These are phyloP conservation scores for Sugiyamaella grinbergsii DNA, from an alignment of 1,139 yeast genomes.

Conservation along the genomic window DNA sequence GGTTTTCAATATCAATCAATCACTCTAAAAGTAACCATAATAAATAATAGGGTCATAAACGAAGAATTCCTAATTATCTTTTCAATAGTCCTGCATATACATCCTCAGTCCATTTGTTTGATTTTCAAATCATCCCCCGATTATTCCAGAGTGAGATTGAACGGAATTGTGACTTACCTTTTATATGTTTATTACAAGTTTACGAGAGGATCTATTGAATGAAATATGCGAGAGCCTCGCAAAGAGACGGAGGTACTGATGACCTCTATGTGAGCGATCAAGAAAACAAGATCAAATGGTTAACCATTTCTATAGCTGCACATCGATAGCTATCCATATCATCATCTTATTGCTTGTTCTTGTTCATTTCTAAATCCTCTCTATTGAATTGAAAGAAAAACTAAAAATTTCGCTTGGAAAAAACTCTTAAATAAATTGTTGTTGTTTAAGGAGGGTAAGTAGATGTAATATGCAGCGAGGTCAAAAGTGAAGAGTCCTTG, in stretches of 20 bases:
- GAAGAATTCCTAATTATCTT: slow-evolving; percentile 59
- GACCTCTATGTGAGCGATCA: too few species aligned
- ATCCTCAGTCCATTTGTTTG: slow-evolving; percentile 20
- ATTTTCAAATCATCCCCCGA: slow-evolving; percentile 19
- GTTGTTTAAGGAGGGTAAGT: not conserved
- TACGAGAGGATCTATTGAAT: too few species aligned
- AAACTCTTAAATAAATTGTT: not conserved
- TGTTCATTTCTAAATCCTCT: not conserved
- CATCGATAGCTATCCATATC: too few species aligned
- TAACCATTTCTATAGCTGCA: too few species aligned
- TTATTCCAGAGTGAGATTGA: not conserved
- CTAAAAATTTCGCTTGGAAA: not conserved
- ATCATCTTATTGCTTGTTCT: too few species aligned
- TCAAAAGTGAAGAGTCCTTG: not conserved
- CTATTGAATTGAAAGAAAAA: not conserved
- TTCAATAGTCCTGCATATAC: slow-evolving; percentile 31
- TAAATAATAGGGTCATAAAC: slow-evolving; percentile 51
- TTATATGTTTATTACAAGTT: too few species aligned
- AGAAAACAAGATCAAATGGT: too few species aligned
- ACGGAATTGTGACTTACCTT: slow-evolving; percentile 8
- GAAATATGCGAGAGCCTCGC: too few species aligned
- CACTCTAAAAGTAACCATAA: not conserved
- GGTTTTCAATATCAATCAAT: not conserved
- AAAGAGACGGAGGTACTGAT: too few species aligned
- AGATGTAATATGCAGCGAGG: not conserved